Evolutionary conservation across 257 asterid species (phyloP).

Genomic region (Primulina eburnea): DNA sequence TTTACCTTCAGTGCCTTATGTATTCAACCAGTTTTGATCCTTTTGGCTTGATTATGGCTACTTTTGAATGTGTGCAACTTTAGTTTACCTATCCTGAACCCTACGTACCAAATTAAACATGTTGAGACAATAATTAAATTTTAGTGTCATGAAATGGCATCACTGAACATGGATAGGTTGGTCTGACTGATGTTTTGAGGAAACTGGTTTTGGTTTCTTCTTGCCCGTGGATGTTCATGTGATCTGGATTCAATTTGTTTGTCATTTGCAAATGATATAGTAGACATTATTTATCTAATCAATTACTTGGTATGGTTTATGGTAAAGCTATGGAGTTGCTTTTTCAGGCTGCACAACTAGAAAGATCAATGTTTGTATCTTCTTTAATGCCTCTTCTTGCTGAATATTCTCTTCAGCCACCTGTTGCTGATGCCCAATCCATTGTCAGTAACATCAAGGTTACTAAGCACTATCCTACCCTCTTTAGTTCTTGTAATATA

Average conservation of each 20-base stretch:
- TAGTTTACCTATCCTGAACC: neutral
- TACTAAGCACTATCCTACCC: conserved; percentile 19
- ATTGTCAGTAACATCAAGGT: conserved; percentile 95
- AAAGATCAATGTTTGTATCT: conserved; percentile 69
- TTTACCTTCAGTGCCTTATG: neutral
- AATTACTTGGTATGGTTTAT: conserved; percentile 22
- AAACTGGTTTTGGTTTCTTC: conserved; percentile 19
- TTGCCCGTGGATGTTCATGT: conserved; percentile 15
- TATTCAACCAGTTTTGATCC: conserved; percentile 20
- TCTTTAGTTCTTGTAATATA: conserved; percentile 26
- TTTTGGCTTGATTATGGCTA: conserved; percentile 19
- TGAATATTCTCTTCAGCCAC: conserved; percentile 89
- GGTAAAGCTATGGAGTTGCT: conserved; percentile 32
- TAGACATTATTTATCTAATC: conserved; percentile 8
- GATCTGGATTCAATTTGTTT: neutral
- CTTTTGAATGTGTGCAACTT: conserved; percentile 16
- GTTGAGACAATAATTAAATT: conserved; percentile 14
- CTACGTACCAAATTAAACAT: conserved; percentile 4
- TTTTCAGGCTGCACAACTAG: conserved; percentile 92
- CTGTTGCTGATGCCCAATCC: conserved; percentile 90
- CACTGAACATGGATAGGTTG: conserved; percentile 3
- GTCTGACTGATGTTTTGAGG: conserved; percentile 16
- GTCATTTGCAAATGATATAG: conserved; percentile 1
- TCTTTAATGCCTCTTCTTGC: conserved; percentile 94
- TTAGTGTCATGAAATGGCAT: conserved; percentile 14